A percentile compares a stretch with the other conserved stretches of the same genome.
phyloP scores from a whole-genome alignment of 345 rosid species.

The Limnanthes douglasii region DNA sequence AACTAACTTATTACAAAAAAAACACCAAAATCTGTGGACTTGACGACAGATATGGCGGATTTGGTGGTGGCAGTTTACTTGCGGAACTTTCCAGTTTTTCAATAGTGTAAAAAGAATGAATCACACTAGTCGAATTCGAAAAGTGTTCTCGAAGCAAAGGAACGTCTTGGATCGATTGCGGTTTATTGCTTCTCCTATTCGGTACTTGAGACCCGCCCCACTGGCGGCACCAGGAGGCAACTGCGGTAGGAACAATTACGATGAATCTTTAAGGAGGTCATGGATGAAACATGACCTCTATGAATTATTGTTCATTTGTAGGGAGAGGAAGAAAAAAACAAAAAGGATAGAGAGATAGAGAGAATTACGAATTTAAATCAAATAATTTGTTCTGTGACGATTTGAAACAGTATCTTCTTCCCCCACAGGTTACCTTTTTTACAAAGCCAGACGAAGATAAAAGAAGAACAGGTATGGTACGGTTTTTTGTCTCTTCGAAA shows the following conservation, averaged over 20 bases:
- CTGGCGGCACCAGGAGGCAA: background rate
- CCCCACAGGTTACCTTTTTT: too few species aligned
- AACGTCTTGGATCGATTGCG: constrained; percentile 24
- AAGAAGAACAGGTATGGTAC: too few species aligned
- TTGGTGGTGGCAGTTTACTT: constrained; percentile 1
- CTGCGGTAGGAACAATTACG: constrained; percentile 3
- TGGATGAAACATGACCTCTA: constrained; percentile 23
- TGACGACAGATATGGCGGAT: constrained; percentile 1
- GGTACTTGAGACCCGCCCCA: constrained; percentile 4
- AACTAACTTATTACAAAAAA: too few species aligned
- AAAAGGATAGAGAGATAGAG: background rate
- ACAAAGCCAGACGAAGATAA: too few species aligned
- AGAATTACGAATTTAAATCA: background rate
- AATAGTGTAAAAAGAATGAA: constrained; percentile 7
- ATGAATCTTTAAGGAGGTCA: constrained; percentile 10
- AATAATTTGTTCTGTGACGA: background rate
- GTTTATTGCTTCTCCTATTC: constrained; percentile 12
- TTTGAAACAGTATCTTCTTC: too few species aligned
- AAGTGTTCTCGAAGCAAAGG: constrained; percentile 59
- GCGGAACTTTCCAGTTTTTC: background rate
- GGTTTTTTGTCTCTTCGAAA: too few species aligned
- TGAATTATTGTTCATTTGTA: constrained; percentile 11
- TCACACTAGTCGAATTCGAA: constrained; percentile 25
- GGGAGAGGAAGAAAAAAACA: too few species aligned
- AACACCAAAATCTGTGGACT: too few species aligned